These are phyloP conservation scores for Aspergillus latus DNA, from an alignment of 2,329 filamentous ascomycete species.

Conservation along the genomic window DNA sequence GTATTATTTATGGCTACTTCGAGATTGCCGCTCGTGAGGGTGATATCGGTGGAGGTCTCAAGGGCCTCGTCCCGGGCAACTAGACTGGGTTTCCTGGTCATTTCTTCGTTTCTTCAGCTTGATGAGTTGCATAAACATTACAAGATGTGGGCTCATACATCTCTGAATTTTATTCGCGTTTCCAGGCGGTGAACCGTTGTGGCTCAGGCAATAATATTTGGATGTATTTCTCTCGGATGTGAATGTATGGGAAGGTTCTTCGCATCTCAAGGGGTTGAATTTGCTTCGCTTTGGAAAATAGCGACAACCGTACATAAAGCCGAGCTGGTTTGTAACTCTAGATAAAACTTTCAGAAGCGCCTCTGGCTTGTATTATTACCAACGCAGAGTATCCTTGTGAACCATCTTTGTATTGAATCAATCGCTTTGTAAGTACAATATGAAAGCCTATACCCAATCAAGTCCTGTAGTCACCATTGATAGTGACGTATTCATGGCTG, in stretches of 20 bases:
- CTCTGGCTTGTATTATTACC: slow-evolving; percentile 13
- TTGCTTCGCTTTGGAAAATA: slow-evolving; percentile 13
- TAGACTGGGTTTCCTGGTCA: slow-evolving; percentile 27
- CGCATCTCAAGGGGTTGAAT: slow-evolving; percentile 12
- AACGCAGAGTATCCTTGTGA: not conserved
- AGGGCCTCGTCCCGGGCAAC: slow-evolving; percentile 60
- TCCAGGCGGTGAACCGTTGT: slow-evolving; percentile 31
- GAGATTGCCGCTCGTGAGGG: slow-evolving; percentile 99
- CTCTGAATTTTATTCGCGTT: slow-evolving; percentile 25
- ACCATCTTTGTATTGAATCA: not conserved
- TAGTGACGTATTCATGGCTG: slow-evolving; percentile 68
- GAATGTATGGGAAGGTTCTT: slow-evolving; percentile 21
- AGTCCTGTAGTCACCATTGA: slow-evolving; percentile 38
- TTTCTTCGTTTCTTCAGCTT: slow-evolving; percentile 22
- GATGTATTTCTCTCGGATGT: slow-evolving; percentile 14
- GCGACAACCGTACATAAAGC: slow-evolving; percentile 31
- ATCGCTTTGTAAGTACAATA: not conserved
- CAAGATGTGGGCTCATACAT: slow-evolving; percentile 26
- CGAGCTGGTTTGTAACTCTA: slow-evolving; percentile 38
- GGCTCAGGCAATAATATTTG: slow-evolving; percentile 16
- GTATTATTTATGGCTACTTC: slow-evolving; percentile 99
- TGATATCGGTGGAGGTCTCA: slow-evolving; percentile 74
- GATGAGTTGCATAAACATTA: slow-evolving; percentile 35
- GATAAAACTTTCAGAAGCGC: slow-evolving; percentile 29
- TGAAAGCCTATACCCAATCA: slow-evolving; percentile 28